These are phyloP conservation scores for Hericium alpestre DNA, from an alignment of 768 basidiomycete species.

Conservation along the genomic window DNA sequence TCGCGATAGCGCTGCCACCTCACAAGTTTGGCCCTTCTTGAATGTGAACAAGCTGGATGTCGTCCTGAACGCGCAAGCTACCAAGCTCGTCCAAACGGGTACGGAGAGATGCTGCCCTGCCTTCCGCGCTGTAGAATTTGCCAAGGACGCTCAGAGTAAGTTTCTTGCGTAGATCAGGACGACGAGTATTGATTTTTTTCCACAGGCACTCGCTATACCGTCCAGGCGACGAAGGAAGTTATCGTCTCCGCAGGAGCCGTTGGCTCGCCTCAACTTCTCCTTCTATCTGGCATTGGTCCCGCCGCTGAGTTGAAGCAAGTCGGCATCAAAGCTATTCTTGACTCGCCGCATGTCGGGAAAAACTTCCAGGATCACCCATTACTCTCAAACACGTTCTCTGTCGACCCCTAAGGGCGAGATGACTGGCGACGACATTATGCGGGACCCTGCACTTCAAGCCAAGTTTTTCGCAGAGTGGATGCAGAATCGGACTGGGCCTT, in stretches of 20 bases:
- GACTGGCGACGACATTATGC: constrained; percentile 2
- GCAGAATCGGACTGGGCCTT: constrained; percentile 4
- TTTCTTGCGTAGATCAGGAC: background rate
- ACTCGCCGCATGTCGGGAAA: constrained; percentile 28
- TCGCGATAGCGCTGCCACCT: background rate
- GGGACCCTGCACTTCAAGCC: constrained; percentile 3
- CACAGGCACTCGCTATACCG: background rate
- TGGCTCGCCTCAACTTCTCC: background rate
- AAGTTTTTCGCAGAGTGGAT: constrained; percentile 5
- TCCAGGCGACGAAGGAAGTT: constrained; percentile 1
- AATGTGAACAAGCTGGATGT: constrained; percentile 2
- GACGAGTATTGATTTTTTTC: background rate
- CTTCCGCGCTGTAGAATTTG: constrained; percentile 5
- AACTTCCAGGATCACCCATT: constrained; percentile 24
- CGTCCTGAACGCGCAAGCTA: constrained; percentile 8
- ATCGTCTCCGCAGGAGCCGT: constrained; percentile 1
- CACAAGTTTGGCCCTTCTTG: background rate
- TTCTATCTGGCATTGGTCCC: constrained; percentile 28
- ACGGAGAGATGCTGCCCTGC: background rate
- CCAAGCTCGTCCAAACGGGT: constrained; percentile 8
- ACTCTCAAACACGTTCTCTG: background rate
- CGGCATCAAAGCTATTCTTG: constrained; percentile 19
- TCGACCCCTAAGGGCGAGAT: constrained; percentile 2
- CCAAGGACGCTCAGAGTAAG: background rate
- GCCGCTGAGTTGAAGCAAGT: constrained; percentile 10